A percentile compares a stretch with the other conserved stretches of the same genome.
Conservation (phyloP, 345 rosid species). For the Cardamine occulta region DNA sequence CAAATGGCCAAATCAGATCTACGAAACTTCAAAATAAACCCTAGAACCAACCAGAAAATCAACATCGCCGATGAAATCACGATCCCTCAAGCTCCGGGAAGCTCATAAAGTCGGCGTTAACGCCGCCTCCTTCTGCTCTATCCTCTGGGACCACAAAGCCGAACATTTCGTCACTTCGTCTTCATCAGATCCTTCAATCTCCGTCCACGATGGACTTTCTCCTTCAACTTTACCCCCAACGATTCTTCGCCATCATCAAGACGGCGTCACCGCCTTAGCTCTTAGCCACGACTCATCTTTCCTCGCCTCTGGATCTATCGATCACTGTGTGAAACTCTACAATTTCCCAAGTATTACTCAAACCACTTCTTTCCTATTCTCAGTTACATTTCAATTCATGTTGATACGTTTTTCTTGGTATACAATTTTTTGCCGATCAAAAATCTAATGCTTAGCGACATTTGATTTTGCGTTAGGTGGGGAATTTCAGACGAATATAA, state of each 20-base stretch:
- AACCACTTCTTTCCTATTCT: neutral
- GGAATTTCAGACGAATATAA: slow-evolving; percentile 87
- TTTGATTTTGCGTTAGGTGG: slow-evolving; percentile 59
- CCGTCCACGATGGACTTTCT: slow-evolving; percentile 74
- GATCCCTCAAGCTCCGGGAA: slow-evolving; percentile 79
- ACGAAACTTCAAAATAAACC: neutral
- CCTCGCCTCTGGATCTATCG: slow-evolving; percentile 95
- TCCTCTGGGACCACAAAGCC: slow-evolving; percentile 86
- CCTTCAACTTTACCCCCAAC: slow-evolving; percentile 66
- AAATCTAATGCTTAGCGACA: neutral
- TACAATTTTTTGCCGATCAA: neutral
- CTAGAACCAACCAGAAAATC: neutral
- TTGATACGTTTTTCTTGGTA: neutral
- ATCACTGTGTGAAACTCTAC: slow-evolving; percentile 96
- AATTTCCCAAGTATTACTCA: slow-evolving; percentile 72
- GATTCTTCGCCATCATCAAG: slow-evolving; percentile 90
- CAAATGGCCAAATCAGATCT: neutral
- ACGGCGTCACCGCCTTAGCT: slow-evolving; percentile 85
- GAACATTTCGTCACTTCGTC: slow-evolving; percentile 83
- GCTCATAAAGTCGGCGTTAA: slow-evolving; percentile 61
- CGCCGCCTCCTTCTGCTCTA: slow-evolving; percentile 74
- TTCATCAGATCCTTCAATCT: slow-evolving; percentile 73
- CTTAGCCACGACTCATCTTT: slow-evolving; percentile 88
- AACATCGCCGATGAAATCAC: slow-evolving; percentile 64
- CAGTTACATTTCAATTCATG: neutral